phyloP scores from a whole-genome alignment of 2,329 filamentous ascomycete species.

The Venturia effusa region DNA sequence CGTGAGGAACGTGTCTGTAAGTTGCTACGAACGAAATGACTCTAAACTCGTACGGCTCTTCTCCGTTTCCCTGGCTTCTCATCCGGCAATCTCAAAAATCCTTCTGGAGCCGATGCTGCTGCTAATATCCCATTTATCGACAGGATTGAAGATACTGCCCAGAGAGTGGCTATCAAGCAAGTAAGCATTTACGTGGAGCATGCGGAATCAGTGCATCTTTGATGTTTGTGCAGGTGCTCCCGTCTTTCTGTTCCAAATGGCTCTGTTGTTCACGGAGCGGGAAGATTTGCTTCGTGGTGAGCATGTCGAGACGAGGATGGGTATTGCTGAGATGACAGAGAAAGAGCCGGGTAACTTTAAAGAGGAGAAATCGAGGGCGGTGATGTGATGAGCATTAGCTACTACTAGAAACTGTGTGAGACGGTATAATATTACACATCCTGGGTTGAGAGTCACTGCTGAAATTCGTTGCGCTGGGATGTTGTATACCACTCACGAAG shows the following conservation, averaged over 20 bases:
- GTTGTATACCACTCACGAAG: no score
- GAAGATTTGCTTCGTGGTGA: conserved; percentile 32
- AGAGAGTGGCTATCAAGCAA: conserved; percentile 31
- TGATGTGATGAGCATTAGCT: no score
- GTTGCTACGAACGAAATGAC: background rate
- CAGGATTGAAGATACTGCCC: conserved; percentile 34
- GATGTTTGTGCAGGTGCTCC: conserved; percentile 33
- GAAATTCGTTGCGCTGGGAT: no score
- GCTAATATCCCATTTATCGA: conserved; percentile 49
- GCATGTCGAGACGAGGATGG: conserved; percentile 39
- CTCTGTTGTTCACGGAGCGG: conserved; percentile 29
- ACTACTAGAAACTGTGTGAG: no score
- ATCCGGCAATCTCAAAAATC: conserved; percentile 35
- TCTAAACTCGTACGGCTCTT: conserved; percentile 32
- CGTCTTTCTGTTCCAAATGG: conserved; percentile 26
- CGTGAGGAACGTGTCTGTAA: conserved; percentile 51
- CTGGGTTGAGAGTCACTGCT: no score
- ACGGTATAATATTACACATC: no score
- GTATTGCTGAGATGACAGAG: conserved; percentile 21
- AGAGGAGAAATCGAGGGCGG: background rate
- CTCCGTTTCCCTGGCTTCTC: conserved; percentile 42
- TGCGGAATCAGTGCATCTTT: conserved; percentile 40
- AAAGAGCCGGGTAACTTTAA: no score
- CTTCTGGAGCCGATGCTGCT: conserved; percentile 50
- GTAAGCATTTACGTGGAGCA: conserved; percentile 33